Base-by-base conservation (phyloP, 768 basidiomycete species). In the Dentipellis fragilis region DNA sequence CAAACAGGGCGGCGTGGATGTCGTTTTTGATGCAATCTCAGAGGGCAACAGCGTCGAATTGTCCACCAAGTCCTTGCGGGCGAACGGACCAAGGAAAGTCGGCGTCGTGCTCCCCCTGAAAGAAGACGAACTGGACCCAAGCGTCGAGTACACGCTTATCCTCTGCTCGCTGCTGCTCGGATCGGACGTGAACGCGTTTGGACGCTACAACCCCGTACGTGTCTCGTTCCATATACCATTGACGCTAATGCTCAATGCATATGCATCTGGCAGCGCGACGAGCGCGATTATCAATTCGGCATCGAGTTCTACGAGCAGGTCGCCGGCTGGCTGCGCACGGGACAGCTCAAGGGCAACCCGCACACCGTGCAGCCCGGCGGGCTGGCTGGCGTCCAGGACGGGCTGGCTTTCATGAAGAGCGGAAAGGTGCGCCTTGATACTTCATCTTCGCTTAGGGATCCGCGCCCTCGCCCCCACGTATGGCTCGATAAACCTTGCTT, bases 401-500 rank as follows among this genome's bases (percentile, higher is more conserved):
- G 67, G 5, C 50, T 70, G 39, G 55, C 66, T 50, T 62, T 61
- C 48, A 65, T 70, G 66, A 58, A 52, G 47, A 61, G 65, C 12
- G 67, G 68, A n/a, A 67, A 65, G 63, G 59, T 61, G 35, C 36
- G 48, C 19, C 9, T 11, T 21, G 1, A 6, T 21, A 16, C 16
- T 51, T 45, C 5, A 19, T 21, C 4, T 9, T 11, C 9, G n/a
- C n/a, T n/a, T n/a, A n/a, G n/a, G 9, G 17, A 10, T 10, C 19
- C 35, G 16, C n/a, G 1, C 11, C 2, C 3, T 35, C n/a, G 4
- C 29, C 29, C 29, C n/a, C n/a, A n/a, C n/a, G n/a, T n/a, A 29
- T 6, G 29, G 29, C 22, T 23, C 5, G 14, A n/a, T 7, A 2
- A 21, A 49, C 10, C 16, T 8, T 46, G 23, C 35, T 49, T 21